Conservation (phyloP, 345 rosid species). For the Salix viminalis region DNA sequence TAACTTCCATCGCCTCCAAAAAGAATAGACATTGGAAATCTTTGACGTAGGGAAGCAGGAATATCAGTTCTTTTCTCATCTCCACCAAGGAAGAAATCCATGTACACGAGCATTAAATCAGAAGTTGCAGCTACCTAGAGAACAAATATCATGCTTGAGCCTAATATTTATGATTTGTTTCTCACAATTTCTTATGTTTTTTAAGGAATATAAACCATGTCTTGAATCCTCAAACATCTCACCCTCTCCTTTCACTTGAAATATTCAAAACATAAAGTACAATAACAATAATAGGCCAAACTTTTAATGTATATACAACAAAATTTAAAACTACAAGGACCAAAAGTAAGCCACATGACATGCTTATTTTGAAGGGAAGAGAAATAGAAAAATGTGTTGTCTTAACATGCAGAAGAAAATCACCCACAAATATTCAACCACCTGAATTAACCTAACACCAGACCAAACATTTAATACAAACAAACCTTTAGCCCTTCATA, state of each 20-base stretch:
- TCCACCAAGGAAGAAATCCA: constrained; percentile 98
- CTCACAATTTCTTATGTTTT: neutral
- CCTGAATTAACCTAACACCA: neutral
- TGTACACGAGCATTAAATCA: constrained; percentile 89
- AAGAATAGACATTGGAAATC: constrained; percentile 70
- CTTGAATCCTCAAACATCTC: neutral
- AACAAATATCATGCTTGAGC: neutral
- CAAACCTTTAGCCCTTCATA: constrained; percentile 98
- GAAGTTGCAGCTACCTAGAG: constrained; percentile 92
- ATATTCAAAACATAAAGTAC: neutral
- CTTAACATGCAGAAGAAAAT: neutral
- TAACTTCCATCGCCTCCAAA: constrained; percentile 99
- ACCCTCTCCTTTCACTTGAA: neutral
- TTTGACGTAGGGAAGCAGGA: constrained; percentile 74
- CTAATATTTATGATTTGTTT: neutral
- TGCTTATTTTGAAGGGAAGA: neutral
- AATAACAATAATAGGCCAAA: neutral
- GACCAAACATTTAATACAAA: constrained; percentile 1
- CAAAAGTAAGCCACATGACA: neutral
- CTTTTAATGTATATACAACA: neutral
- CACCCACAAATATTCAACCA: neutral
- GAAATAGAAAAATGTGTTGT: neutral
- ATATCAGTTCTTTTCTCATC: constrained; percentile 92
- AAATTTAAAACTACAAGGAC: neutral
- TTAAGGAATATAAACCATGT: neutral